Conservation (phyloP, 345 rosid species). For the Rhizophora apiculata region DNA sequence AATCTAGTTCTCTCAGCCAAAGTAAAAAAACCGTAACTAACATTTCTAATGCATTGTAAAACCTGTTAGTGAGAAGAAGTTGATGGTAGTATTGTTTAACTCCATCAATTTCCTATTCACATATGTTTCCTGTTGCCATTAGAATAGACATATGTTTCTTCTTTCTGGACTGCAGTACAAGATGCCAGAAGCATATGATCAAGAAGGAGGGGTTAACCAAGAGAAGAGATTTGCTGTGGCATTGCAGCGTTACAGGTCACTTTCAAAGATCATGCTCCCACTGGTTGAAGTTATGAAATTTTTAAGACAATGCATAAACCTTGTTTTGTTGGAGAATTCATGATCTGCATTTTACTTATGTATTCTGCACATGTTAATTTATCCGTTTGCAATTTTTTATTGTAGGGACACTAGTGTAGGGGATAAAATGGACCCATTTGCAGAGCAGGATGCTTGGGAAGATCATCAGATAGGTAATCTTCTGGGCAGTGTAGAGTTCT, state of each 20-base stretch:
- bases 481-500: constrained; percentile 4
- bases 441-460: constrained; percentile 99
- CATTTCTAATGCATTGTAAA: no score
- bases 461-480: constrained; percentile 87
- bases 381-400: constrained; percentile 9
- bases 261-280: constrained; percentile 4
- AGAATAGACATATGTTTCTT: constrained; percentile 1
- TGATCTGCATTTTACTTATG: neutral
- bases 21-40: no score
- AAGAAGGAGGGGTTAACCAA: constrained; percentile 75
- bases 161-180: constrained; percentile 56
- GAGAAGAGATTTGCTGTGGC: constrained; percentile 95
- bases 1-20: no score
- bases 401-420: constrained; percentile 59
- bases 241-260: constrained; percentile 79
- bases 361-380: constrained; percentile 7
- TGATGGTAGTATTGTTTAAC: neutral
- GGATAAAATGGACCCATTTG: constrained; percentile 97
- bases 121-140: constrained; percentile 2
- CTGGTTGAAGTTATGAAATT: neutral
- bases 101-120: neutral
- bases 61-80: no score
- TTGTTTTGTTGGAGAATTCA: constrained; percentile 15
- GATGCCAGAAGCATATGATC: constrained; percentile 97
- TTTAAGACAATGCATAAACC: constrained; percentile 4